These are phyloP conservation scores for Sugiyamaella castrensis DNA, from an alignment of 1,139 yeast species.

Conservation along the genomic window DNA sequence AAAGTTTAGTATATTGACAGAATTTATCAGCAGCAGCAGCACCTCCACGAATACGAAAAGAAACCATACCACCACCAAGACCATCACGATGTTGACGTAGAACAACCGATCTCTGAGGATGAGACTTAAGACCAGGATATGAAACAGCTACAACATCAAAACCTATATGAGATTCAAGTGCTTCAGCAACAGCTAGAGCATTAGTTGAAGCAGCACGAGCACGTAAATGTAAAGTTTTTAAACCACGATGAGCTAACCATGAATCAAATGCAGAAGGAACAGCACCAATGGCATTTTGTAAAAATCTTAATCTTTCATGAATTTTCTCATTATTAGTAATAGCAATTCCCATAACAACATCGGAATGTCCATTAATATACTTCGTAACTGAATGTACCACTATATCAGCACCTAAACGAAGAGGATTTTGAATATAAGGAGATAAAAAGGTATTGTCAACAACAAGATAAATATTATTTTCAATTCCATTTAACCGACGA, in stretches of 20 bases:
- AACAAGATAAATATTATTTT: constrained; percentile 57
- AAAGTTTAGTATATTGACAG: constrained; percentile 69
- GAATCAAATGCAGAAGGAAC: constrained; percentile 88
- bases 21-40: constrained; percentile 71
- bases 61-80: constrained; percentile 89
- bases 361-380: constrained; percentile 91
- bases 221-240: constrained; percentile 82
- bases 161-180: constrained; percentile 45
- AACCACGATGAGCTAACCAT: constrained; percentile 91
- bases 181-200: constrained; percentile 73
- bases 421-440: constrained; percentile 87
- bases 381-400: constrained; percentile 89
- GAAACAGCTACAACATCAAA: constrained; percentile 61
- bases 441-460: constrained; percentile 95
- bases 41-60: constrained; percentile 83
- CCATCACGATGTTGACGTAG: constrained; percentile 76
- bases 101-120: constrained; percentile 62
- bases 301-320: constrained; percentile 64
- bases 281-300: constrained; percentile 88
- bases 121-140: constrained; percentile 77
- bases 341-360: constrained; percentile 83
- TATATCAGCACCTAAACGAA: constrained; percentile 77
- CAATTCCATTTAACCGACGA: constrained; percentile 29
- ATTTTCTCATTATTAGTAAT: constrained; percentile 64
- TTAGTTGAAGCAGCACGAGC: constrained; percentile 64